These are phyloP conservation scores for Saccharata proteae DNA, from an alignment of 2,329 filamentous ascomycete genomes.

Conservation along the genomic window DNA sequence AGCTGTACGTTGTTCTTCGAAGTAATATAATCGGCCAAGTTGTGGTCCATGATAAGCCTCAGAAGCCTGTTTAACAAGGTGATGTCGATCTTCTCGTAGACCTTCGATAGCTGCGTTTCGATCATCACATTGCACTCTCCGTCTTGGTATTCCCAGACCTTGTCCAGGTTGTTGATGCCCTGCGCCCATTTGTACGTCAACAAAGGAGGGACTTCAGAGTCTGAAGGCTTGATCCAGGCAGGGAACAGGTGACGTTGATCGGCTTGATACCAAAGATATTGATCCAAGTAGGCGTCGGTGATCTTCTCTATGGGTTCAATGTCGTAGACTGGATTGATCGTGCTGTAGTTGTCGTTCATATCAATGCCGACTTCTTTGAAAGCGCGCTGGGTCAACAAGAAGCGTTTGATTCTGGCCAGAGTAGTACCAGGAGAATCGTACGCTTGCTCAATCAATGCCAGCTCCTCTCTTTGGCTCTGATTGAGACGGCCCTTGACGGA, in stretches of 20 bases:
- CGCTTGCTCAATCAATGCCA: conserved; percentile 93
- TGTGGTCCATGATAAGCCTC: conserved; percentile 97
- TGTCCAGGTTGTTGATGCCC: conserved; percentile 94
- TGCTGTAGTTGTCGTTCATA: conserved; percentile 99
- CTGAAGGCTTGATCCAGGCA: conserved; percentile 97
- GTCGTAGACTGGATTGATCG: conserved; percentile 97
- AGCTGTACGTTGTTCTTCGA: conserved; percentile 99
- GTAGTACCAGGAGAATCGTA: conserved; percentile 97
- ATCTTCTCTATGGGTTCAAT: conserved; percentile 99
- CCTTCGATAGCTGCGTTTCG: conserved; percentile 95
- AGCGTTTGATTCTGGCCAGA: conserved; percentile 90
- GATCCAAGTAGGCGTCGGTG: conserved; percentile 94
- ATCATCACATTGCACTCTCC: conserved; percentile 98
- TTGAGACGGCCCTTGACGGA: conserved; percentile 95
- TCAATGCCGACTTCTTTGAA: conserved; percentile 99
- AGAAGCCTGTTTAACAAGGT: conserved; percentile 89
- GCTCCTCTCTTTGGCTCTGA: conserved; percentile 91
- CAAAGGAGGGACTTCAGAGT: conserved; percentile 90
- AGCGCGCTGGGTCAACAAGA: conserved; percentile 88
- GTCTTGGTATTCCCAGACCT: conserved; percentile 87
- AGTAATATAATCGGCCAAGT: conserved; percentile 96
- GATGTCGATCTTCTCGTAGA: conserved; percentile 98
- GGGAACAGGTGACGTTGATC: conserved; percentile 96
- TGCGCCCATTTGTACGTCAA: conserved; percentile 98
- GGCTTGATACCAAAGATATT: conserved; percentile 98